Percentiles rank a stretch among this genome's conserved stretches.
These are phyloP conservation scores for Strigomonas oncopelti DNA, from an alignment of 208 protist genomes.

Conservation along the genomic window DNA sequence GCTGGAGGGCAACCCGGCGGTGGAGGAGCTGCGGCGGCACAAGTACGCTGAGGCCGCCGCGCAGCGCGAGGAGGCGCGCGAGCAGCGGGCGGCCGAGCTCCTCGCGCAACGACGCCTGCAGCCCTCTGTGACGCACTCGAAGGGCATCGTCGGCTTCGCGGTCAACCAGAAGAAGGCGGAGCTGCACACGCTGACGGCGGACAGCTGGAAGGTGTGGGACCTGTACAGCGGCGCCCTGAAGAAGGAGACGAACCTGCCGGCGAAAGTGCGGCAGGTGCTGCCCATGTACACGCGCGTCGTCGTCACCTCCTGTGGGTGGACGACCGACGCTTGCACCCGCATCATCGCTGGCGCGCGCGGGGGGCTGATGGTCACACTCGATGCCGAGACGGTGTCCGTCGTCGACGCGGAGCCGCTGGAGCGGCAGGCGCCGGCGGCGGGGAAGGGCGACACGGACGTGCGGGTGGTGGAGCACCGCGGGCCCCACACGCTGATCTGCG, in stretches of 20 bases:
- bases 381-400: slow-evolving; percentile 40
- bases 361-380: slow-evolving; percentile 60
- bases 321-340: slow-evolving; percentile 42
- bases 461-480: slow-evolving; percentile 37
- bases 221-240: slow-evolving; percentile 38
- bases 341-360: slow-evolving; percentile 62
- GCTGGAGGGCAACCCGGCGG: background rate
- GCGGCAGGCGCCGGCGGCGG: background rate
- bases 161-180: slow-evolving; percentile 26
- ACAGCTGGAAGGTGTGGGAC: slow-evolving; percentile 64
- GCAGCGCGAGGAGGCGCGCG: slow-evolving; percentile 15
- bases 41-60: background rate
- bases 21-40: slow-evolving; percentile 6
- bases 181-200: slow-evolving; percentile 69
- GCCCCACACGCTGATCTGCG: slow-evolving; percentile 56
- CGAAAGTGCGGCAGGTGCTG: slow-evolving; percentile 42
- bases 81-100: slow-evolving; percentile 8
- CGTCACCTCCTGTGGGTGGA: slow-evolving; percentile 60
- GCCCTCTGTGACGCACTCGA: slow-evolving; percentile 37
- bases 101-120: slow-evolving; percentile 29
- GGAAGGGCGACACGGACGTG: slow-evolving; percentile 14
- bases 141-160: slow-evolving; percentile 38
- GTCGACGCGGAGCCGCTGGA: slow-evolving; percentile 48
- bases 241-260: slow-evolving; percentile 33
- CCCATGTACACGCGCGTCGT: slow-evolving; percentile 33